phyloP scores from a whole-genome alignment of 1,284 basidiomycete species.

The Vanrija pseudolonga region DNA sequence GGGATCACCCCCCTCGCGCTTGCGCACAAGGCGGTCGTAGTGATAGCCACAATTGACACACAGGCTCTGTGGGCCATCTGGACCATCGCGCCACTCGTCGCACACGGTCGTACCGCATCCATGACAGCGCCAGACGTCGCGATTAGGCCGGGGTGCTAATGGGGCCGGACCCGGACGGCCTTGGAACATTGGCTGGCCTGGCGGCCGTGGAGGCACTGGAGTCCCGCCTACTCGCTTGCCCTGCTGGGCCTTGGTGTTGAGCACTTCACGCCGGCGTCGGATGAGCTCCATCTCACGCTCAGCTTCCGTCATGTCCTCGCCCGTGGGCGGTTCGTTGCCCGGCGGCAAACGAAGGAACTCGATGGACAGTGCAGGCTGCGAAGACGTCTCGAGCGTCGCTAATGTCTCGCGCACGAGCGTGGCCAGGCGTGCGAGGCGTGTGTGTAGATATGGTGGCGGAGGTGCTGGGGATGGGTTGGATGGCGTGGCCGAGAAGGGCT shows the following conservation, averaged over 20 bases:
- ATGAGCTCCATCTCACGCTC: slow-evolving; percentile 46
- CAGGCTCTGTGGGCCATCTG: slow-evolving; percentile 34
- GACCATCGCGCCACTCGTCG: slow-evolving; percentile 29
- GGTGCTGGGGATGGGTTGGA: slow-evolving; percentile 17
- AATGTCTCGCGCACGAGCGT: slow-evolving; percentile 25
- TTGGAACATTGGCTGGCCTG: neutral
- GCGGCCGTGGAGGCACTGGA: neutral
- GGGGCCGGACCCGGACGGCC: neutral
- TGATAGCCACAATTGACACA: slow-evolving; percentile 29
- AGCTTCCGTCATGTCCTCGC: slow-evolving; percentile 23
- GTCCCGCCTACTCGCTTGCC: slow-evolving; percentile 8
- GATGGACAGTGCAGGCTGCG: slow-evolving; percentile 20
- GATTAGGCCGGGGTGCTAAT: neutral
- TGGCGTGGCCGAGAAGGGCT: slow-evolving; percentile 22
- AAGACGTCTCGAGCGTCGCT: slow-evolving; percentile 17
- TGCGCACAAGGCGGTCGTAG: slow-evolving; percentile 3
- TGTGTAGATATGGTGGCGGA: slow-evolving; percentile 32
- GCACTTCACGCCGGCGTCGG: slow-evolving; percentile 31
- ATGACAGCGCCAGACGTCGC: slow-evolving; percentile 25
- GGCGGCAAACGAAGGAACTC: slow-evolving; percentile 17
- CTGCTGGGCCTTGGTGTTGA: slow-evolving; percentile 33
- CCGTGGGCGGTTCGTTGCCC: neutral
- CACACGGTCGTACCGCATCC: slow-evolving; percentile 24
- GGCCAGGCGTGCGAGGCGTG: slow-evolving; percentile 30
- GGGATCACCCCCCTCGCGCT: slow-evolving; percentile 7